Conservation (phyloP, 2,329 filamentous ascomycete species). For the Davidsoniella australis region DNA sequence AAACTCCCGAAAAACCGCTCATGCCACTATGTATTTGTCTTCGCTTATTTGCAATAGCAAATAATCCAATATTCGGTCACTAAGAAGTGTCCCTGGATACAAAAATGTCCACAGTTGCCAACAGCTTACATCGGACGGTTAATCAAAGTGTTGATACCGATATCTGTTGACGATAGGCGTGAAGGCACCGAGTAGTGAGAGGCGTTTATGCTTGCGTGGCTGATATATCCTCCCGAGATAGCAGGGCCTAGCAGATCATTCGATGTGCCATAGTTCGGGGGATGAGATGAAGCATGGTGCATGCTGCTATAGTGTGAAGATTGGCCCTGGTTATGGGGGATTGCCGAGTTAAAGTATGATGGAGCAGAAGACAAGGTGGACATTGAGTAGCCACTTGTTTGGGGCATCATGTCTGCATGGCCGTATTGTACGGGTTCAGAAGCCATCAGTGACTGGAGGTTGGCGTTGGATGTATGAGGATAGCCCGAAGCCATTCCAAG, state of each 20-base stretch:
- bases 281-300: not conserved
- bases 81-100: not conserved
- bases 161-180: conserved; percentile 37
- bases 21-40: no score
- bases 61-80: no score
- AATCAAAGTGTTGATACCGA: conserved; percentile 44
- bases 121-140: conserved; percentile 23
- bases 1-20: no score
- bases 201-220: no score
- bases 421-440: not conserved
- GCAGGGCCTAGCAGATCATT: no score
- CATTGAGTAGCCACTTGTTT: conserved; percentile 4
- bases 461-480: conserved; percentile 15
- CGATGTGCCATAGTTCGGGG: not conserved
- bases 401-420: not conserved
- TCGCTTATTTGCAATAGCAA: no score
- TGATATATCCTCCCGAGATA: no score
- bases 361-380: not conserved
- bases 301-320: not conserved
- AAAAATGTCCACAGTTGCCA: no score
- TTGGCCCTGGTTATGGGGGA: not conserved
- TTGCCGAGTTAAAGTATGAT: not conserved
- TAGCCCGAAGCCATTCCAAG: conserved; percentile 12
- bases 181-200: no score
- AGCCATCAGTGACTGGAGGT: conserved; percentile 13